Percentiles rank a stretch among this genome's conserved stretches.
phyloP scores from a whole-genome alignment of 176 grass and related monocot genomes.

The Oryza australiensis region DNA sequence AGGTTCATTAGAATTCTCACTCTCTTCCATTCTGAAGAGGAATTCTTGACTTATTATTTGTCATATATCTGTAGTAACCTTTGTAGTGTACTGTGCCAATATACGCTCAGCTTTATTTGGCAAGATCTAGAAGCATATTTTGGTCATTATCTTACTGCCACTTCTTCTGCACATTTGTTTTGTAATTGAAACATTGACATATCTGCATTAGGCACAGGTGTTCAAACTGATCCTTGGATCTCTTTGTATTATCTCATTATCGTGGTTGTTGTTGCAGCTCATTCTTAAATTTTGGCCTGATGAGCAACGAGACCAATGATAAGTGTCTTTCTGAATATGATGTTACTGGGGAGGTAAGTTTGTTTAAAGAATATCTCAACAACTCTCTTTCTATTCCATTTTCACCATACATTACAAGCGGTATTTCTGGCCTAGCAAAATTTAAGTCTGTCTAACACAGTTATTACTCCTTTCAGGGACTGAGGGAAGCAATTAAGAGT shows the following conservation, averaged over 20 bases:
- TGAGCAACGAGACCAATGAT: slow-evolving; percentile 57
- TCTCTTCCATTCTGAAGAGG: not conserved
- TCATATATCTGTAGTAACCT: slow-evolving; percentile 2
- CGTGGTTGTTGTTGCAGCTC: slow-evolving; percentile 47
- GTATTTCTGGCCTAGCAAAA: not conserved
- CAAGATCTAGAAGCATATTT: slow-evolving; percentile 3
- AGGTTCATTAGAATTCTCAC: slow-evolving; percentile 55
- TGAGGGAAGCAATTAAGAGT: slow-evolving; percentile 96
- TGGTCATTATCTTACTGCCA: not conserved
- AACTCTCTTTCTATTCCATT: not conserved
- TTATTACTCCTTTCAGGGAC: slow-evolving; percentile 57
- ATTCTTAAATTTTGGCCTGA: slow-evolving; percentile 79
- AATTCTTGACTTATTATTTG: not conserved
- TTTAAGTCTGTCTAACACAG: not conserved
- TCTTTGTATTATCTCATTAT: not conserved
- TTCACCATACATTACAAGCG: not conserved
- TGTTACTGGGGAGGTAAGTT: slow-evolving; percentile 81
- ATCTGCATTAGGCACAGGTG: not conserved
- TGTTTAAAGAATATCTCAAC: not conserved
- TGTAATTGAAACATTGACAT: not conserved
- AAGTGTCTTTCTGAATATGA: slow-evolving; percentile 65
- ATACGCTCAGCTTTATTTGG: not conserved
- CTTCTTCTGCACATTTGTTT: not conserved
- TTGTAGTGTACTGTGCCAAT: not conserved
- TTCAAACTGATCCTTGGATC: not conserved